Conservation (phyloP, 2,329 filamentous ascomycete species). For the Penicillium sp. region DNA sequence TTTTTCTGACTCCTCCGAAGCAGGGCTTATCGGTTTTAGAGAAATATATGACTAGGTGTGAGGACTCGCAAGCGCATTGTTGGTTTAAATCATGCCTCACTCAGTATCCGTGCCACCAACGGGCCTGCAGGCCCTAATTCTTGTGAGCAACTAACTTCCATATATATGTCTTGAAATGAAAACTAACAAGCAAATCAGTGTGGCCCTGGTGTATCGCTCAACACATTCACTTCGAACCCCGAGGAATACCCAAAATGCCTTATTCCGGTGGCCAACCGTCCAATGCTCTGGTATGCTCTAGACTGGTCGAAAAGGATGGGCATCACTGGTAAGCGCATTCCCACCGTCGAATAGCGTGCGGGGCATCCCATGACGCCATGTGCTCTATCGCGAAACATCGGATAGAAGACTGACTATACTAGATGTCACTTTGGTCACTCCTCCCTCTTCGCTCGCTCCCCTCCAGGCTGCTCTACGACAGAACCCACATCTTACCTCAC, state of each 20-base stretch:
- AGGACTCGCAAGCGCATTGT: neutral
- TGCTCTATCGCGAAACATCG: neutral
- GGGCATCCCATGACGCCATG: conserved; percentile 3
- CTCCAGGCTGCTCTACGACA: conserved; percentile 50
- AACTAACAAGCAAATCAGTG: conserved; percentile 10
- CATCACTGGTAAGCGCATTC: conserved; percentile 44
- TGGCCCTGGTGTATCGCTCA: conserved; percentile 49
- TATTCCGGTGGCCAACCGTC: conserved; percentile 51
- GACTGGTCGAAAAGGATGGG: conserved; percentile 53
- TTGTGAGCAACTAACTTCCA: conserved; percentile 32
- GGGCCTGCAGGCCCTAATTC: conserved; percentile 51
- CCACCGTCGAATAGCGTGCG: neutral
- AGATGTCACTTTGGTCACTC: conserved; percentile 52
- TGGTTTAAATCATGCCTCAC: conserved; percentile 29
- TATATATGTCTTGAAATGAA: neutral
- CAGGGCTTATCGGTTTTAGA: conserved; percentile 3
- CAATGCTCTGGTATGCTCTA: conserved; percentile 52
- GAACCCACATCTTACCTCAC: conserved; percentile 52
- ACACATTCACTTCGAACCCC: conserved; percentile 52
- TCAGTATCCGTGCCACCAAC: conserved; percentile 56
- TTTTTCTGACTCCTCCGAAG: conserved; percentile 4
- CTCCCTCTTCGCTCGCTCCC: conserved; percentile 44
- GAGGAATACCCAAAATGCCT: conserved; percentile 44
- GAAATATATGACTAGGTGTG: conserved; percentile 4
- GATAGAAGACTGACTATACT: conserved; percentile 8